These are phyloP conservation scores for Phascolomyces articulosus DNA, from an alignment of 371 early-diverging fungal species.

Conservation along the genomic window DNA sequence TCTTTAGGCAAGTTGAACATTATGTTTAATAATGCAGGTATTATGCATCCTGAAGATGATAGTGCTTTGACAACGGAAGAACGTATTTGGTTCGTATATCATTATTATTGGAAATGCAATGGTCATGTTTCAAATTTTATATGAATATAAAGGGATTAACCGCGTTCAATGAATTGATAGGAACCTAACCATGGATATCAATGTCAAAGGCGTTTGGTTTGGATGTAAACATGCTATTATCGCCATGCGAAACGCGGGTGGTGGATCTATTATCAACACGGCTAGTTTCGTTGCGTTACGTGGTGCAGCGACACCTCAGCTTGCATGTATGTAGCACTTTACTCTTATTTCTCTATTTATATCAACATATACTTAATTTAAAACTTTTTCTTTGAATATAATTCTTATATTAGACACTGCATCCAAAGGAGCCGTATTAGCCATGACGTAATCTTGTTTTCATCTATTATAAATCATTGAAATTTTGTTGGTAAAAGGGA, in stretches of 20 bases:
- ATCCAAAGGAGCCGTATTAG: slow-evolving; percentile 88
- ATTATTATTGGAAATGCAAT: too few species aligned
- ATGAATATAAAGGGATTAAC: too few species aligned
- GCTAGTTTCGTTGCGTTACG: slow-evolving; percentile 84
- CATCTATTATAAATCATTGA: too few species aligned
- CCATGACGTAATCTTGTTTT: slow-evolving; percentile 73
- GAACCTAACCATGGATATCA: slow-evolving; percentile 80
- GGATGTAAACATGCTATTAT: slow-evolving; percentile 86
- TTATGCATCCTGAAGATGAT: slow-evolving; percentile 89
- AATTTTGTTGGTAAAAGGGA: too few species aligned
- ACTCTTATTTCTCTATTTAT: neutral
- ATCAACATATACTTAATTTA: too few species aligned
- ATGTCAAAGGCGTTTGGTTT: slow-evolving; percentile 93
- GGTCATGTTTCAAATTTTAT: too few species aligned
- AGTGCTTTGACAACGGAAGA: slow-evolving; percentile 81
- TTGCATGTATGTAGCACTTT: slow-evolving; percentile 74
- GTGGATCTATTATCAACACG: slow-evolving; percentile 88
- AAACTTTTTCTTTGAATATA: too few species aligned
- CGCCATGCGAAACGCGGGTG: slow-evolving; percentile 74
- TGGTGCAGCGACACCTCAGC: slow-evolving; percentile 90
- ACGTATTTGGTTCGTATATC: slow-evolving; percentile 81
- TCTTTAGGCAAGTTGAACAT: slow-evolving; percentile 73
- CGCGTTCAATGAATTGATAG: too few species aligned
- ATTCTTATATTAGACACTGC: slow-evolving; percentile 67
- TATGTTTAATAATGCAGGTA: slow-evolving; percentile 92